Percentiles rank a stretch among this genome's conserved stretches.
Conservation (phyloP, 2,329 filamentous ascomycete genomes). For the Stagonosporopsis cucurbitacearum region DNA sequence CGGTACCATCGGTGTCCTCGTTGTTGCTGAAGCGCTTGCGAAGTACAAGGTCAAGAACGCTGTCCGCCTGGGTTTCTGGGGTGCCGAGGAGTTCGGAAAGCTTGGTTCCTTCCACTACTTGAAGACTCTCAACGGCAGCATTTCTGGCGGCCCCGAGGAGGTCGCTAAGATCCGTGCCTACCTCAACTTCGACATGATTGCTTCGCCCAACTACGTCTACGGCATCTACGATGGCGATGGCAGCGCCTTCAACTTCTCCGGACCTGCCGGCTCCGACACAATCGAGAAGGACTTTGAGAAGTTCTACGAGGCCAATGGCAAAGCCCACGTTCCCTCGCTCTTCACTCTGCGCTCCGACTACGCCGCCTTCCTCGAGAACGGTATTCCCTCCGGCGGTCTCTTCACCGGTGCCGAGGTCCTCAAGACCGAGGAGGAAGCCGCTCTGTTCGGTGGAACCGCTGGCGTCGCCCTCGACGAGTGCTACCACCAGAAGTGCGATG, state of each 20-base stretch:
- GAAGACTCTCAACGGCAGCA: conserved; percentile 43
- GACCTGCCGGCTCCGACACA: conserved; percentile 44
- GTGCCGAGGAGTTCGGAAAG: conserved; percentile 51
- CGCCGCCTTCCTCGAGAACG: conserved; percentile 50
- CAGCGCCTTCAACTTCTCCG: conserved; percentile 46
- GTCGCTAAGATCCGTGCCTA: conserved; percentile 49
- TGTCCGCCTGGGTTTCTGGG: conserved; percentile 51
- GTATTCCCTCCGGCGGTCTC: conserved; percentile 49
- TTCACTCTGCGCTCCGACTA: conserved; percentile 51
- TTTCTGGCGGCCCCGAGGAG: conserved; percentile 39
- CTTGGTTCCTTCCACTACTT: conserved; percentile 50
- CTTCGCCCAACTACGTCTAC: conserved; percentile 49
- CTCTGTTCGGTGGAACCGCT: conserved; percentile 47
- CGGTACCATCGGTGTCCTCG: conserved; percentile 48
- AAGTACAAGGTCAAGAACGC: conserved; percentile 51
- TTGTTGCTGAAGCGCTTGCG: conserved; percentile 48
- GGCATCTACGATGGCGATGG: conserved; percentile 51
- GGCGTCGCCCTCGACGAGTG: conserved; percentile 47
- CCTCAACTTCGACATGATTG: conserved; percentile 55
- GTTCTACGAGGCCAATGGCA: conserved; percentile 46
- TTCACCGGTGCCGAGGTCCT: conserved; percentile 51
- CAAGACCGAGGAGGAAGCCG: conserved; percentile 48
- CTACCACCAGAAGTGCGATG: conserved; percentile 50
- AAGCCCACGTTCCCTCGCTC: conserved; percentile 42
- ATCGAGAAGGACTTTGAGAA: conserved; percentile 46